phyloP scores from a whole-genome alignment of 2,329 filamentous ascomycete species.

The Fusarium sp. region DNA sequence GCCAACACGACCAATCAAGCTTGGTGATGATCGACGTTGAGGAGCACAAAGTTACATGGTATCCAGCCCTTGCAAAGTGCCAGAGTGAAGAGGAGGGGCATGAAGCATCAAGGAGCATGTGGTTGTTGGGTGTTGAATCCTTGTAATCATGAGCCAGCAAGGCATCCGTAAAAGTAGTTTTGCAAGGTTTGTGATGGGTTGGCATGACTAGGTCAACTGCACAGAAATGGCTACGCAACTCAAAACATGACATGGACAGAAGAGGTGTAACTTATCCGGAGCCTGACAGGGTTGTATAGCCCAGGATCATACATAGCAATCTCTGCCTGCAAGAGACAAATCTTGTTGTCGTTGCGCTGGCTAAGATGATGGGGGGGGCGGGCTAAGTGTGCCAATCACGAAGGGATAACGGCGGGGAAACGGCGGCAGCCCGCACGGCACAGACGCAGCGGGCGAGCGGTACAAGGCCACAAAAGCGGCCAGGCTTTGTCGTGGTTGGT shows the following conservation, averaged over 20 bases:
- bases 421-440: constrained; percentile 33
- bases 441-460: constrained; percentile 30
- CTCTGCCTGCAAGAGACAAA: constrained; percentile 32
- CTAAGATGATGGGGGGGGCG: constrained; percentile 34
- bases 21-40: constrained; percentile 22
- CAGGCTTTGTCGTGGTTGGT: constrained; percentile 27
- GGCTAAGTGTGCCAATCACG: constrained; percentile 39
- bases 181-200: constrained; percentile 21
- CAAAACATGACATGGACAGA: constrained; percentile 10
- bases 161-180: neutral
- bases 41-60: constrained; percentile 16
- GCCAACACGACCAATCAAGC: constrained; percentile 23
- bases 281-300: constrained; percentile 18
- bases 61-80: constrained; percentile 1
- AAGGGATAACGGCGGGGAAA: constrained; percentile 19
- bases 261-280: constrained; percentile 11
- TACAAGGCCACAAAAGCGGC: constrained; percentile 27
- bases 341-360: constrained; percentile 31
- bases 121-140: constrained; percentile 16
- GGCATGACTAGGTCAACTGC: constrained; percentile 23
- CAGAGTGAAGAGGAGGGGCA: neutral
- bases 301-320: constrained; percentile 27
- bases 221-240: constrained; percentile 1
- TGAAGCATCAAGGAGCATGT: constrained; percentile 4
- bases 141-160: constrained; percentile 13